phyloP scores from a whole-genome alignment of 495 filamentous ascomycete species.

The Glonium stellatum region DNA sequence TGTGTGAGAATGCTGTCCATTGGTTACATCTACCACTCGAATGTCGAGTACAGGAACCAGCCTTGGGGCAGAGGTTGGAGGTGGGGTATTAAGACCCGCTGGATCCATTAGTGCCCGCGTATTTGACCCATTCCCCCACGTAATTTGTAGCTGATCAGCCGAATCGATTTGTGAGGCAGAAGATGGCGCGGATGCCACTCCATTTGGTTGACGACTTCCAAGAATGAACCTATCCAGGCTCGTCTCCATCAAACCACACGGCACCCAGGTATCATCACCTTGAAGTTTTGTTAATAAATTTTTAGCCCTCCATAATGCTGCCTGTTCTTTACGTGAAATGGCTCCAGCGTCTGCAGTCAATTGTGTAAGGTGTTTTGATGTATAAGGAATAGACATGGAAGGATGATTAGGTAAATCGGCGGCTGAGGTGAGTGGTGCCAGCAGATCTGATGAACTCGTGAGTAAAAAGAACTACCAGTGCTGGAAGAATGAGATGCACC shows the following conservation, averaged over 20 bases:
- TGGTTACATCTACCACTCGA: not conserved
- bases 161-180: not conserved
- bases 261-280: conserved; percentile 74
- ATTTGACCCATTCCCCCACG: not conserved
- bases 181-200: conserved; percentile 1
- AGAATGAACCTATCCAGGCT: conserved; percentile 49
- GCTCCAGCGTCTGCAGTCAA: conserved; percentile 61
- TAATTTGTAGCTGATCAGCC: not conserved
- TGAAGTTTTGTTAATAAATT: conserved; percentile 68
- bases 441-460: conserved; percentile 53
- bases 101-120: not conserved
- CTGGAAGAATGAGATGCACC: conserved; percentile 30
- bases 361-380: conserved; percentile 69
- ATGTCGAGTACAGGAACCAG: not conserved
- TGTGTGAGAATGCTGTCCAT: not conserved
- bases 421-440: conserved; percentile 79
- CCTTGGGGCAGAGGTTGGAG: conserved; percentile 2
- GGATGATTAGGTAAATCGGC: conserved; percentile 81
- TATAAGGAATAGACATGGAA: conserved; percentile 74
- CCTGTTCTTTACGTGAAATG: conserved; percentile 71
- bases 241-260: conserved; percentile 56
- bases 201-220: conserved; percentile 11
- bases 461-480: conserved; percentile 5
- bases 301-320: conserved; percentile 67
- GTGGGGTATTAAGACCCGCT: conserved; percentile 3